These are phyloP conservation scores for Clavariopsis aquatica DNA, from an alignment of 495 filamentous ascomycete genomes.

Conservation along the genomic window DNA sequence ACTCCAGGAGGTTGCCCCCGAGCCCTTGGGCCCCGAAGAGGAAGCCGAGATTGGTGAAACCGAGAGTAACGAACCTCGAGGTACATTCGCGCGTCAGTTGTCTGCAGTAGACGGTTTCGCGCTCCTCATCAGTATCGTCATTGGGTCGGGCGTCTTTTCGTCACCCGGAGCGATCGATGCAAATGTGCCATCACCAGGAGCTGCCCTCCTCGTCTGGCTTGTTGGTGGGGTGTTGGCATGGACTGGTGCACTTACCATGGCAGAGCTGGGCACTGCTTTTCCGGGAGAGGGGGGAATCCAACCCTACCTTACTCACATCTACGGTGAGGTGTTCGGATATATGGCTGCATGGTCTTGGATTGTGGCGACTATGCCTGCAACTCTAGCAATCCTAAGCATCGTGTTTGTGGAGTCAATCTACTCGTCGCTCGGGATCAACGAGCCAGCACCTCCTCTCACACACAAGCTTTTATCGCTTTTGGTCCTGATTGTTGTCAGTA, in stretches of 20 bases:
- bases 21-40: neutral
- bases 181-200: constrained; percentile 57
- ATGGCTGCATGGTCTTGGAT: constrained; percentile 61
- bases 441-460: constrained; percentile 14
- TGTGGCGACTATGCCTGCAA: constrained; percentile 58
- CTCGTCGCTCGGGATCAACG: constrained; percentile 17
- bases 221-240: constrained; percentile 57
- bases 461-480: constrained; percentile 52
- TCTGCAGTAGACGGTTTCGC: constrained; percentile 56
- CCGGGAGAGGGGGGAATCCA: constrained; percentile 57
- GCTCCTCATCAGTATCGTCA: constrained; percentile 58
- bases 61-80: constrained; percentile 1
- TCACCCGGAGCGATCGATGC: constrained; percentile 59
- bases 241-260: constrained; percentile 57
- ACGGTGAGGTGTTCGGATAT: constrained; percentile 57
- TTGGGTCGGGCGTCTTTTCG: constrained; percentile 59
- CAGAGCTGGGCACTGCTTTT: constrained; percentile 58
- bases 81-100: constrained; percentile 49
- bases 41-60: neutral
- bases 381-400: constrained; percentile 59
- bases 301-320: constrained; percentile 57
- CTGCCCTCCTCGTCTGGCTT: constrained; percentile 55
- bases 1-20: neutral
- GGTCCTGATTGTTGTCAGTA: constrained; percentile 49
- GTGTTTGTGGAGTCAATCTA: constrained; percentile 59